Conservation (phyloP, 345 rosid species). For the Turnera subulata region DNA sequence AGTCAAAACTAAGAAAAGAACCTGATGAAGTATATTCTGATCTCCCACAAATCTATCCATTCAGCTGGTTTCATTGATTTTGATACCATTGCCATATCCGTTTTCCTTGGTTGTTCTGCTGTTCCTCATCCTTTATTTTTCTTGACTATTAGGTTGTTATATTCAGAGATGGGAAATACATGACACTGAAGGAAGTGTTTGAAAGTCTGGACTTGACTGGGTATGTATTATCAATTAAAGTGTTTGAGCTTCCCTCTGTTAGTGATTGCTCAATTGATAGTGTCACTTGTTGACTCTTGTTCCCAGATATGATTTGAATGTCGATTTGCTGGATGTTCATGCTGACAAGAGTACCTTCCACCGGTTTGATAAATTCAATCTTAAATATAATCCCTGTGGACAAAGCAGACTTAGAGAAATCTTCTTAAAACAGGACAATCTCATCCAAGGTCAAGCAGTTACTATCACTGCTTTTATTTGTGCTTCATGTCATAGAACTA, state of each 20-base stretch:
- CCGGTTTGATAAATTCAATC: constrained; percentile 55
- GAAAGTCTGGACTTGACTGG: constrained; percentile 53
- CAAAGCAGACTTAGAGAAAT: constrained; percentile 60
- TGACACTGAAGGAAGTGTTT: constrained; percentile 50
- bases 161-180: constrained; percentile 56
- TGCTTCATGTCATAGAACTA: background rate
- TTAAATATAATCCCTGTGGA: constrained; percentile 57
- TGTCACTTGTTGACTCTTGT: constrained; percentile 3
- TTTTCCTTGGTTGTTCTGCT: background rate
- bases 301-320: constrained; percentile 48
- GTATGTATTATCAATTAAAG: constrained; percentile 17
- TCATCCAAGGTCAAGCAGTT: constrained; percentile 40
- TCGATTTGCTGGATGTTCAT: constrained; percentile 54
- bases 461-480: background rate
- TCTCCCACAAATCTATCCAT: background rate
- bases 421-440: constrained; percentile 55
- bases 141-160: constrained; percentile 39
- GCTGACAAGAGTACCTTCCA: constrained; percentile 56
- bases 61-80: background rate
- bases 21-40: constrained; percentile 42
- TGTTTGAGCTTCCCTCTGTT: background rate
- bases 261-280: constrained; percentile 1
- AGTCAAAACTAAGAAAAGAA: constrained; percentile 47
- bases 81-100: no score
- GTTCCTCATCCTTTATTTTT: background rate